Evolutionary conservation across 2,329 filamentous ascomycete species (phyloP).

Genomic region (Fusarium continuum): DNA sequence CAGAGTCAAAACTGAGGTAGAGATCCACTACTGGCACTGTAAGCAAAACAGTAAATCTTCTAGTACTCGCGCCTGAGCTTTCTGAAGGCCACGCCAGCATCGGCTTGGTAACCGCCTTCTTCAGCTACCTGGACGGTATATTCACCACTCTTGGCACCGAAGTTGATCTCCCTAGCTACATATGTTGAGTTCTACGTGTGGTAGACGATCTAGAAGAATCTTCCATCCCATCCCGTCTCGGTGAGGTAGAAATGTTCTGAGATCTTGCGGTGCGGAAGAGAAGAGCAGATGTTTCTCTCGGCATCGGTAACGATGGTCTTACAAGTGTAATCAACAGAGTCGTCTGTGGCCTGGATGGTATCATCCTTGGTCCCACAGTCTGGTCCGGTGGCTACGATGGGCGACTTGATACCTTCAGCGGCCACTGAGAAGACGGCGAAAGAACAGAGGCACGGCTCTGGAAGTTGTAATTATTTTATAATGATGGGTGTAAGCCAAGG

Average conservation of each 20-base stretch:
- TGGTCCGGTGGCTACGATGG: not conserved
- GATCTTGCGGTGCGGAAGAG: slow-evolving; percentile 22
- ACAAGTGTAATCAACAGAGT: not conserved
- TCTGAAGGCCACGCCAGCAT: slow-evolving; percentile 31
- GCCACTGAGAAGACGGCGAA: not conserved
- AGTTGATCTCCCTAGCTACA: slow-evolving; percentile 10
- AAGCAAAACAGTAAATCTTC: slow-evolving; percentile 34
- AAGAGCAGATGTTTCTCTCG: not conserved
- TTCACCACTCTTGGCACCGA: slow-evolving; percentile 28
- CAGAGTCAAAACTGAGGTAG: slow-evolving; percentile 34
- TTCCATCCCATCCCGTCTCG: slow-evolving; percentile 13
- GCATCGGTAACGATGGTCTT: not conserved
- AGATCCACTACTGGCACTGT: slow-evolving; percentile 39
- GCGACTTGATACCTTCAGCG: not conserved
- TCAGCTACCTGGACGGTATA: slow-evolving; percentile 29
- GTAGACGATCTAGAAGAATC: slow-evolving; percentile 38
- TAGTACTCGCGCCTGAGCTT: slow-evolving; percentile 20
- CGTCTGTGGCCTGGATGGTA: not conserved
- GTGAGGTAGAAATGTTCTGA: slow-evolving; percentile 29
- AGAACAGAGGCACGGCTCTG: not conserved
- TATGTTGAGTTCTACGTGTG: slow-evolving; percentile 20
- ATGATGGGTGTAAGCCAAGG: not conserved
- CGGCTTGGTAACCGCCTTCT: slow-evolving; percentile 25
- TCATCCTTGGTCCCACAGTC: not conserved
- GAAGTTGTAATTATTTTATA: not conserved